A percentile compares a stretch with the other conserved stretches of the same genome.
Conservation (phyloP, 2,329 filamentous ascomycete genomes). For the Diaporthe destruens region DNA sequence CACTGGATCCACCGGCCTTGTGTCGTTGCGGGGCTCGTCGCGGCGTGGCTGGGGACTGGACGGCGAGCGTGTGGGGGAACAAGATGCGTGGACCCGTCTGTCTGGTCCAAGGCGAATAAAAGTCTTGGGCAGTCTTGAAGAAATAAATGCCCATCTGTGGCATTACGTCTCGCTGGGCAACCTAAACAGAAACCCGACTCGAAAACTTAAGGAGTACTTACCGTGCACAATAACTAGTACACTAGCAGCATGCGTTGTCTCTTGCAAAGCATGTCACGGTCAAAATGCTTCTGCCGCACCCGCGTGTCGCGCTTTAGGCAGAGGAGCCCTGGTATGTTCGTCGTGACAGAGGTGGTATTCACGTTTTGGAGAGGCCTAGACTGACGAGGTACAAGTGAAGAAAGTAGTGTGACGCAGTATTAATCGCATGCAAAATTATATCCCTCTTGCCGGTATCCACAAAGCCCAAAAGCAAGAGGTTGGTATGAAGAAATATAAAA, state of each 20-base stretch:
- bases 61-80: not conserved
- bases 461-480: constrained; percentile 40
- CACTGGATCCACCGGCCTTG: constrained; percentile 8
- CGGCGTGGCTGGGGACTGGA: not conserved
- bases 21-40: constrained; percentile 14
- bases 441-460: constrained; percentile 41
- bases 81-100: not conserved
- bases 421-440: constrained; percentile 43
- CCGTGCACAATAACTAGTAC: not conserved
- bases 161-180: not conserved
- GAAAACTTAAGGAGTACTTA: not conserved
- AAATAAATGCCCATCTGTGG: not conserved
- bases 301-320: not conserved
- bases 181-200: not conserved
- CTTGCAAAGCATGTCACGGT: not conserved
- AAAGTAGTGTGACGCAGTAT: constrained; percentile 42
- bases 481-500: constrained; percentile 45
- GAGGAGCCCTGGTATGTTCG: not conserved
- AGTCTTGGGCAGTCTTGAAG: too few relatives aligned
- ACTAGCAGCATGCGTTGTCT: not conserved
- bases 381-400: constrained; percentile 41
- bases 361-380: constrained; percentile 40
- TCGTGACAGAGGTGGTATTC: constrained; percentile 40
- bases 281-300: too few relatives aligned
- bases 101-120: not conserved